These are phyloP conservation scores for Aegilops bicornis DNA, from an alignment of 176 grass and related monocot species.

Conservation along the genomic window DNA sequence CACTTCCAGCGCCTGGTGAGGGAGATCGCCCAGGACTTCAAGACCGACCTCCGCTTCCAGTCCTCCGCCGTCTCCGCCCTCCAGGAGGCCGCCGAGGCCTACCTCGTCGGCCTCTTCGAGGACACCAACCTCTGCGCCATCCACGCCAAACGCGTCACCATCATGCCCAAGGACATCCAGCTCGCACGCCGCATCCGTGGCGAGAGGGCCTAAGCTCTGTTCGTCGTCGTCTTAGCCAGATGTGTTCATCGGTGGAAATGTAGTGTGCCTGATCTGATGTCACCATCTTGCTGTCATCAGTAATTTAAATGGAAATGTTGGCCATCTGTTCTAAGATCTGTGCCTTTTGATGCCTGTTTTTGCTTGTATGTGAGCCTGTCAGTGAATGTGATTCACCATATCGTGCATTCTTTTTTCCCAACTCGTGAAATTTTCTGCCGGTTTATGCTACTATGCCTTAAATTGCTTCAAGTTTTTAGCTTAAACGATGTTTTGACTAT, in stretches of 20 bases:
- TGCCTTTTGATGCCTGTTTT: background rate
- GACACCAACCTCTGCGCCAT: background rate
- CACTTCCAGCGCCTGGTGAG: slow-evolving; percentile 61
- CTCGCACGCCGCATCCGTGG: background rate
- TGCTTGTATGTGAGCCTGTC: background rate
- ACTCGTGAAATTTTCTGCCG: background rate
- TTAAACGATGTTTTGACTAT: background rate
- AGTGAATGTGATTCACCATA: background rate
- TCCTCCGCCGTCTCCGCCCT: slow-evolving; percentile 41
- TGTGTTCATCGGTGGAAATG: background rate
- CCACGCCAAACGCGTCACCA: background rate
- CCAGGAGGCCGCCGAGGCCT: background rate
- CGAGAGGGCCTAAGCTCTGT: background rate
- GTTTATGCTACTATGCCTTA: background rate
- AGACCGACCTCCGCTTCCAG: slow-evolving; percentile 72
- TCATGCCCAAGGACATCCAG: background rate
- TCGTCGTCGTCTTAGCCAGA: too few species aligned
- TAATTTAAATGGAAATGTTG: background rate
- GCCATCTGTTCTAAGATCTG: background rate
- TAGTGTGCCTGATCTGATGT: background rate
- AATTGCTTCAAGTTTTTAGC: background rate
- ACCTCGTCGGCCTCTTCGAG: background rate
- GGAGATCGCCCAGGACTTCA: slow-evolving; percentile 76
- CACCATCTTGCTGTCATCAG: background rate
- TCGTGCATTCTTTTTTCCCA: background rate